A percentile compares a stretch with the other conserved stretches of the same genome.
phyloP scores from a whole-genome alignment of 2,329 filamentous ascomycete species.

The Metarhizium sp. region DNA sequence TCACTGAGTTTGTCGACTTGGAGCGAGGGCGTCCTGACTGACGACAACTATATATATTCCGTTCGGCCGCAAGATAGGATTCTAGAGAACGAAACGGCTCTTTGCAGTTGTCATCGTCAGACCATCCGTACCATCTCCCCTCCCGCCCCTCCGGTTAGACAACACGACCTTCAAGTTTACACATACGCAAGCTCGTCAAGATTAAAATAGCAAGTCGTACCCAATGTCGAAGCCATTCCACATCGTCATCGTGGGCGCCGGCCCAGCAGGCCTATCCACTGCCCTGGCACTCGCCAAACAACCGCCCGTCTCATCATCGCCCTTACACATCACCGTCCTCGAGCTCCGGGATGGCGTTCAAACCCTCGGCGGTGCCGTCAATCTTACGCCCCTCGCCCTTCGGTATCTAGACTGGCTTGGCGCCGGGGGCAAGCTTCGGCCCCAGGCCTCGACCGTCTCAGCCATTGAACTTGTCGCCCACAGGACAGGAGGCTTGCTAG shows the following conservation, averaged over 20 bases:
- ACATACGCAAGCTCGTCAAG: neutral
- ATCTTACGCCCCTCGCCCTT: constrained; percentile 36
- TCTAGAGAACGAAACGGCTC: too few species aligned
- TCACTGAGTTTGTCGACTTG: neutral
- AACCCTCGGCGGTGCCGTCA: constrained; percentile 35
- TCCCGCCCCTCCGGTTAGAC: too few species aligned
- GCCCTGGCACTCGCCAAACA: constrained; percentile 35
- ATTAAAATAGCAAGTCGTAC: neutral
- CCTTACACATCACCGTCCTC: constrained; percentile 29
- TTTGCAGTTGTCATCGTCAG: too few species aligned
- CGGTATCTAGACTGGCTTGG: constrained; percentile 32
- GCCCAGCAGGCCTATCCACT: constrained; percentile 39
- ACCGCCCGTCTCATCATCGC: constrained; percentile 21
- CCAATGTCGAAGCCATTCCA: constrained; percentile 3
- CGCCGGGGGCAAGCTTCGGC: constrained; percentile 16
- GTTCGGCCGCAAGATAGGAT: neutral
- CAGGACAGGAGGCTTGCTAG: constrained; percentile 15
- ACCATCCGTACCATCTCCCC: too few species aligned
- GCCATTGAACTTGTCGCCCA: constrained; percentile 20
- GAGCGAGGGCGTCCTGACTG: too few species aligned
- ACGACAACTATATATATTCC: neutral
- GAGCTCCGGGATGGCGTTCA: constrained; percentile 35
- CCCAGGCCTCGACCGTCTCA: constrained; percentile 9
- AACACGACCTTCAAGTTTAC: too few species aligned
- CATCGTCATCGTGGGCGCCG: constrained; percentile 37